Base-by-base conservation (phyloP, 345 rosid genomes). In the Carallia pectinifolia region DNA sequence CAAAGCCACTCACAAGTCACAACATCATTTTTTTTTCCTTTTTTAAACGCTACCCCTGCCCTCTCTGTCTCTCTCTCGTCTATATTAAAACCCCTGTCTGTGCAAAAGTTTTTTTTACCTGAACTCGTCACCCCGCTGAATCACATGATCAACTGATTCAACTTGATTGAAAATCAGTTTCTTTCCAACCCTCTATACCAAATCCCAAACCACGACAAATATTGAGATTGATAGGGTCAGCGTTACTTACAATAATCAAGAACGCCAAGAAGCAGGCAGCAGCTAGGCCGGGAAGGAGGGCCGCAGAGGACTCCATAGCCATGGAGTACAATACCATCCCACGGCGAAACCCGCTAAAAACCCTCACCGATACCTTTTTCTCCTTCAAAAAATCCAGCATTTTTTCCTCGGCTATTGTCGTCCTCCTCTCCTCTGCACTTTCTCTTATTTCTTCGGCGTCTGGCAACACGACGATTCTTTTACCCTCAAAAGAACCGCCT, bases 381-480 rank as follows among this genome's bases (percentile, higher is more conserved):
- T 61, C 72, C 58, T 61, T 56, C 62, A 80, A 40, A 63, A 76
- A 34, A 27, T 52, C 66, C 39, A 69, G 67, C 12, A 53, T 74
- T 12, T 70, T 17, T 58, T 59, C 77, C 3, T 31, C 80, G 16
- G 53, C 71, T 59, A 31, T 83, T 6, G 7, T 87, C 29, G 27
- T 71, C 65, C 56, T 79, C 62, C 23, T 23, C 23, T 23, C 23
- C 88, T 87, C 50, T 85, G 86, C 79, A 27, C 37, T 8, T 1
- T 78, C 66, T 85, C 77, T 13, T 87, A 83, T 66, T 56, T 84
- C 55, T 66, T 87, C 19, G 92, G 88, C 34, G 16, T 56, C 33
- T 81, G 78, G 77, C 75, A 69, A 48, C 70, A 56, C 53, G 53
- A 77, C 59, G 58, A 73, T 37, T 3, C 27, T 37, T 6, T 52